Conservation (phyloP, 306 rosid genomes). For the Lithocarpus polystachyus region DNA sequence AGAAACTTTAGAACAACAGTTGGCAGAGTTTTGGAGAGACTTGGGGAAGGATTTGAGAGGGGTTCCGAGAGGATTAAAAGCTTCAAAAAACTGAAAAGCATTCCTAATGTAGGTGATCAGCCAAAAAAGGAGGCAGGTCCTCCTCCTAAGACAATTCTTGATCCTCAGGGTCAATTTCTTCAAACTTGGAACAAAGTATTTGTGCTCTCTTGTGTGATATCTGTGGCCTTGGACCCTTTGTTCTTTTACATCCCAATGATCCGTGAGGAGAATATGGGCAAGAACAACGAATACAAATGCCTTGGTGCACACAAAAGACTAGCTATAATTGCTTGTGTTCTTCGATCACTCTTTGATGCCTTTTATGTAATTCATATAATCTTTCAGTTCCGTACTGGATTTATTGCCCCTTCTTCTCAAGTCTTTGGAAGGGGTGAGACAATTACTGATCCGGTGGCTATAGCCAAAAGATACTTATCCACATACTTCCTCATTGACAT, state of each 20-base stretch:
- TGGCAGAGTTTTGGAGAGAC: constrained; percentile 9
- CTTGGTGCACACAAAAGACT: constrained; percentile 30
- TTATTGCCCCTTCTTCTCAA: constrained; percentile 79
- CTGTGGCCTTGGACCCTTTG: constrained; percentile 77
- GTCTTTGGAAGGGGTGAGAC: constrained; percentile 86
- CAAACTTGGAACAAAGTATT: constrained; percentile 85
- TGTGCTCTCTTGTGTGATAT: constrained; percentile 65
- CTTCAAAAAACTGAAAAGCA: background rate
- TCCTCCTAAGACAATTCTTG: constrained; percentile 40
- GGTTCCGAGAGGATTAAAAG: too few species aligned
- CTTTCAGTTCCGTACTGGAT: constrained; percentile 82
- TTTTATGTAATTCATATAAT: constrained; percentile 68
- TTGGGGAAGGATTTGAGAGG: too few species aligned
- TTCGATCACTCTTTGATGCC: constrained; percentile 75
- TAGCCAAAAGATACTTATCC: constrained; percentile 63
- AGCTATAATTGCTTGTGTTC: constrained; percentile 56
- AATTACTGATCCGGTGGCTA: constrained; percentile 46
- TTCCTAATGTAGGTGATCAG: constrained; percentile 22
- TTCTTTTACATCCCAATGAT: constrained; percentile 70
- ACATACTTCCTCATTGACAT: constrained; percentile 72
- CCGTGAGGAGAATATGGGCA: background rate
- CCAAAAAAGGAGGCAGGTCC: constrained; percentile 20
- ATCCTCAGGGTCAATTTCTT: constrained; percentile 78
- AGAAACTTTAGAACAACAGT: constrained; percentile 36
- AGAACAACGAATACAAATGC: background rate